Evolutionary conservation across 2,329 filamentous ascomycete genomes (phyloP), one percentile per base, ranked within the genome.

Genomic region (Beauveria medogensis): DNA sequence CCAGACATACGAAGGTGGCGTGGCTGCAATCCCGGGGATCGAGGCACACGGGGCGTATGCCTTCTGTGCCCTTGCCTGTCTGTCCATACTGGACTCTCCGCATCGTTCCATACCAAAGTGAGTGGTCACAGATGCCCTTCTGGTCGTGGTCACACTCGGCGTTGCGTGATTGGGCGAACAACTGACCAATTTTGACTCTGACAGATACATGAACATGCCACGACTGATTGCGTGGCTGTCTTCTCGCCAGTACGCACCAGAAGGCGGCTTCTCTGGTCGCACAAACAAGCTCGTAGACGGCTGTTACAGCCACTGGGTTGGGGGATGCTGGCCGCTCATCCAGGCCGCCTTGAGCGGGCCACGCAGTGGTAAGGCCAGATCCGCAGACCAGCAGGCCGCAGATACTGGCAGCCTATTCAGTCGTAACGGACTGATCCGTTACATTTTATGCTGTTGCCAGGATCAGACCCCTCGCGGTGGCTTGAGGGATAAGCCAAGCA

Each of bases 241-340:
- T 8, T 86, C 90, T 50, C 87, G 92, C 63, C 94, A 99, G 74
- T 90, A 93, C 72, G 86, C 87, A 34, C 94, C 93, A 3, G 94
- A 97, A 73, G 92, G 92, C 65, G 94, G 94, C 41, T 92, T 96
- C 70, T 89, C 91, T 46, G 94, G 94, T 63, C 88, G 94, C 67
- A 96, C 93, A 30, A 97, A 97, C 80, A 99, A 99, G 77, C 82
- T 99, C 37, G 94, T 97, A 37, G 94, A 99, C 73, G 94, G 93
- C 51, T 99, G 94, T 77, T 99, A 99, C 77, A 96, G 91, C 72
- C 93, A 97, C 75, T 99, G 94, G 94, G 89, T 96, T 40, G 94
- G 94, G 59, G 90, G 89, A 59, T 97, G 92, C 77, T 99, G 92
- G 91, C 88, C 93, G 51, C 76, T 99, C 65, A 80, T 97, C 66